Evolutionary conservation across 306 rosid species (phyloP).

Genomic region (Canavalia ensiformis): DNA sequence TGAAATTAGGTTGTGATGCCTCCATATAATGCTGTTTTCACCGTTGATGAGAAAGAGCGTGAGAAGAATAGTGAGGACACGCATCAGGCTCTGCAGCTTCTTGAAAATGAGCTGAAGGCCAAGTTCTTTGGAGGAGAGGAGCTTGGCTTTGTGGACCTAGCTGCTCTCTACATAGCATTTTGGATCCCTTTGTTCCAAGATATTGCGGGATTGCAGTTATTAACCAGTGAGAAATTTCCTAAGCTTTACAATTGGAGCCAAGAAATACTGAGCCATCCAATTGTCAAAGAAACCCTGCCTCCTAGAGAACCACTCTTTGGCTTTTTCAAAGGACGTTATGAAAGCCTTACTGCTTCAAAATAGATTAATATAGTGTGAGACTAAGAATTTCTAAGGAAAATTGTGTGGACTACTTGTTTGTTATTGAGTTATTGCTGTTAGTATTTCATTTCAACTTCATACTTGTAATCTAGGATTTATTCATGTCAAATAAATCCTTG

Average conservation of each 20-base stretch:
- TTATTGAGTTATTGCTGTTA: background rate
- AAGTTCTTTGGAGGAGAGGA: conserved; percentile 71
- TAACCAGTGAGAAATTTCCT: conserved; percentile 55
- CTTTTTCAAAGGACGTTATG: conserved; percentile 22
- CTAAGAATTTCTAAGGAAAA: background rate
- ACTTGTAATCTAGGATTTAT: background rate
- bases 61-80: conserved; percentile 55
- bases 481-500: background rate
- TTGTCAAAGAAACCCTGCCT: conserved; percentile 53
- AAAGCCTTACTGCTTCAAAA: background rate
- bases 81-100: conserved; percentile 39
- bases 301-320: conserved; percentile 49
- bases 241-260: conserved; percentile 55
- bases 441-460: background rate
- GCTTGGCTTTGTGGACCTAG: conserved; percentile 62
- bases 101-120: conserved; percentile 63
- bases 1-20: conserved; percentile 43
- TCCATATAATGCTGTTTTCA: conserved; percentile 31
- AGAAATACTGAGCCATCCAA: conserved; percentile 43
- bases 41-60: conserved; percentile 37
- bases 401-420: background rate
- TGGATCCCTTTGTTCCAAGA: conserved; percentile 55
- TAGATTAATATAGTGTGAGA: background rate
- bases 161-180: conserved; percentile 17
- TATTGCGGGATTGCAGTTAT: conserved; percentile 43